Conservation (phyloP, 306 rosid genomes). For the Malus domestica region ASM211411v1 NC_041791.1:26718001-26718500, state of each 20-base stretch:
- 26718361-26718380: slow-evolving; percentile 25
- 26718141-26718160: not conserved
- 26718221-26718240: too few relatives aligned
- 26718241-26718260: too few relatives aligned
- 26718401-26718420: slow-evolving; percentile 21
- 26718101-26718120: not conserved
- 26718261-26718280: too few relatives aligned
- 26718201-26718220: too few relatives aligned
- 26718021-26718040: too few relatives aligned
- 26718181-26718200: too few relatives aligned
- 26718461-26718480: not conserved
- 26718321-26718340: slow-evolving; percentile 37
- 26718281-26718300: not conserved
- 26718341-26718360: slow-evolving; percentile 40
- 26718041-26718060: too few relatives aligned
- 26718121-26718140: not conserved
- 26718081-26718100: not conserved
- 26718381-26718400: slow-evolving; percentile 6
- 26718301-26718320: slow-evolving; percentile 39
- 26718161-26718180: too few relatives aligned
- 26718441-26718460: slow-evolving; percentile 5
- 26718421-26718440: slow-evolving; percentile 21
- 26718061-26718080: not conserved
- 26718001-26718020: not conserved
- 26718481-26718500: slow-evolving; percentile 12